Base-by-base conservation (phyloP, 345 rosid species). In the Barbarea vulgaris region DNA sequence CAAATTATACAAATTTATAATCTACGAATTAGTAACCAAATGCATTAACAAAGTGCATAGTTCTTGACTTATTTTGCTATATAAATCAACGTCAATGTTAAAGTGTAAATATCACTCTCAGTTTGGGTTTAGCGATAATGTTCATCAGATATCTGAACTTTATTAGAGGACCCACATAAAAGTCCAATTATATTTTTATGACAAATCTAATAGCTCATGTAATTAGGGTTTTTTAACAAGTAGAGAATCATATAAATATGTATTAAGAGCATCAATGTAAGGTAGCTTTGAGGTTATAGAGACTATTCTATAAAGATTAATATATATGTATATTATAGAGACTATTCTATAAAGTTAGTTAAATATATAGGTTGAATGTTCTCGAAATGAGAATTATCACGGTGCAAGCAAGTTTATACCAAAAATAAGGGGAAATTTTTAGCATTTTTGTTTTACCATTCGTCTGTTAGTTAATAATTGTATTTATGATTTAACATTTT, bases 61-160 rank as follows among this genome's bases (percentile, higher is more conserved):
- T 15, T 12, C 42, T 37, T 11, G 42, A 37, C 11, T 37, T 41
- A 41, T 12, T 39, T 39, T 39, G 46, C 46, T 41, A 13, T 13
- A 41, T 13, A 47, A 47, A 47, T 8, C 9, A 17, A 47, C 17
- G 51, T 46, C 51, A 46, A 46, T 17, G 46, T 47, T 47, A 17
- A 47, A 47, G 52, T 13, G 36, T 55, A 28, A 28, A 28, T 14
- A 7, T 14, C 59, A 54, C 18, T 36, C 51, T 21, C 33, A 61
- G 42, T 44, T 36, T 24, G 24, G 34, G 70, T 34, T 41, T 36
- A 22, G 46, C 34, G 30, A 21, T n/a, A 3, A 36, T 13, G 21
- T 48, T 66, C 28, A 60, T 83, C 72, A 85, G 24, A 82, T 56
- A 37, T 91, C 94, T 2, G 90, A 85, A 17, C 83, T 87, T 30